phyloP scores from a whole-genome alignment of 192 early-diverging fungal genomes.

The Entrophospora sp. region DNA sequence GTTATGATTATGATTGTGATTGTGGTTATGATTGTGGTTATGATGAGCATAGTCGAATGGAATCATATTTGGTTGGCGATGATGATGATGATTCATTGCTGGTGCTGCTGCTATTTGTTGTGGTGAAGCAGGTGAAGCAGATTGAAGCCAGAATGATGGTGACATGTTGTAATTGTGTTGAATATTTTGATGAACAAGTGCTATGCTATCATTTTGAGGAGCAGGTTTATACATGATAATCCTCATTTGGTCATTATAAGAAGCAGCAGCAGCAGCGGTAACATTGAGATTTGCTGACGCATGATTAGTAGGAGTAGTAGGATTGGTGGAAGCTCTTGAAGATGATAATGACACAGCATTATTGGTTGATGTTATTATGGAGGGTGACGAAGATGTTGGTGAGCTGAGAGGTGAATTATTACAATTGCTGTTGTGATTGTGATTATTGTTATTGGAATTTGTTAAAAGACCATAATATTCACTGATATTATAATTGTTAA shows the following conservation, averaged over 20 bases:
- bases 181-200: not conserved
- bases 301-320: not conserved
- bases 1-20: too few relatives aligned
- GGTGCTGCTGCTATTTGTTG: not conserved
- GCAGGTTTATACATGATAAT: constrained; percentile 19
- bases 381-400: too few relatives aligned
- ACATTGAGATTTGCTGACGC: not conserved
- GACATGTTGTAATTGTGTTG: not conserved
- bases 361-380: not conserved
- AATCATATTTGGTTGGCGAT: too few relatives aligned
- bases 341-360: not conserved
- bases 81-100: not conserved
- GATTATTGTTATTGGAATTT: not conserved
- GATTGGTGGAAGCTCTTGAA: not conserved
- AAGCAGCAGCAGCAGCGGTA: not conserved
- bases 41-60: too few relatives aligned
- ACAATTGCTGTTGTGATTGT: not conserved
- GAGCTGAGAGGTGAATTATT: too few relatives aligned
- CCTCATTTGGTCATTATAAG: constrained; percentile 12
- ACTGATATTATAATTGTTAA: not conserved
- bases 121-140: not conserved
- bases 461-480: not conserved
- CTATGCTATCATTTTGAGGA: not conserved
- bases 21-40: too few relatives aligned
- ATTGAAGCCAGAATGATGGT: not conserved